Evolutionary conservation across 2,329 filamentous ascomycete genomes (phyloP).

Genomic region (Chrysoporthe puriensis): DNA sequence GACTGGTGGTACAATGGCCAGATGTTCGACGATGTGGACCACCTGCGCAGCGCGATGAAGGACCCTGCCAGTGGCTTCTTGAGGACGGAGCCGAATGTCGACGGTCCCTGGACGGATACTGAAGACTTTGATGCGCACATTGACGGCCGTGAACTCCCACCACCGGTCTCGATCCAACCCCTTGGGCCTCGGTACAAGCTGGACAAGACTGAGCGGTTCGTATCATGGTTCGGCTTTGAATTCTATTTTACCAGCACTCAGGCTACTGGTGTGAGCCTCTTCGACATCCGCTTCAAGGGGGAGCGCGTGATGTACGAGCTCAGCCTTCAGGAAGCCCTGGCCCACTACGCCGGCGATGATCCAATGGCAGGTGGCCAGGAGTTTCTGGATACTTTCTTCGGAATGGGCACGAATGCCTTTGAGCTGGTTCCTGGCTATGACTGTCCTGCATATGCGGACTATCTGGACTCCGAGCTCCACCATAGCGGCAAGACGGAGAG

Average conservation of each 20-base stretch:
- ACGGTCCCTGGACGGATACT: constrained; percentile 39
- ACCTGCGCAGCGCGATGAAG: constrained; percentile 14
- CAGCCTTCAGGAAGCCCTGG: constrained; percentile 55
- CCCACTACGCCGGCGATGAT: constrained; percentile 54
- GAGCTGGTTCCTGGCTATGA: constrained; percentile 47
- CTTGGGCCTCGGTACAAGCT: constrained; percentile 47
- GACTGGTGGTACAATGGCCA: constrained; percentile 29
- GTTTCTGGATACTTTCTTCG: constrained; percentile 47
- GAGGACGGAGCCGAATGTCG: constrained; percentile 17
- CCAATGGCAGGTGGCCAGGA: constrained; percentile 48
- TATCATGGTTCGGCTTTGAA: constrained; percentile 57
- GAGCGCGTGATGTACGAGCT: constrained; percentile 57
- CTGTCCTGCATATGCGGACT: constrained; percentile 39
- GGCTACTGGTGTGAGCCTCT: constrained; percentile 49
- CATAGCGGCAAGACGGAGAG: constrained; percentile 37
- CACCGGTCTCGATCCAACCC: constrained; percentile 43
- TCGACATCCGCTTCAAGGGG: constrained; percentile 54
- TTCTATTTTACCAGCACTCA: constrained; percentile 53
- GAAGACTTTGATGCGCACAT: constrained; percentile 41
- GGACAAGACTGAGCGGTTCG: constrained; percentile 49
- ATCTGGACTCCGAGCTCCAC: constrained; percentile 42
- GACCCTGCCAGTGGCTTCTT: constrained; percentile 18
- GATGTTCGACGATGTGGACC: constrained; percentile 11
- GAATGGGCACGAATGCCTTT: constrained; percentile 41
- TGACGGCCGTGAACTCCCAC: constrained; percentile 26